These are phyloP conservation scores for Rhodotorula sp. DNA, from an alignment of 1,284 basidiomycete genomes.

Conservation along the genomic window DNA sequence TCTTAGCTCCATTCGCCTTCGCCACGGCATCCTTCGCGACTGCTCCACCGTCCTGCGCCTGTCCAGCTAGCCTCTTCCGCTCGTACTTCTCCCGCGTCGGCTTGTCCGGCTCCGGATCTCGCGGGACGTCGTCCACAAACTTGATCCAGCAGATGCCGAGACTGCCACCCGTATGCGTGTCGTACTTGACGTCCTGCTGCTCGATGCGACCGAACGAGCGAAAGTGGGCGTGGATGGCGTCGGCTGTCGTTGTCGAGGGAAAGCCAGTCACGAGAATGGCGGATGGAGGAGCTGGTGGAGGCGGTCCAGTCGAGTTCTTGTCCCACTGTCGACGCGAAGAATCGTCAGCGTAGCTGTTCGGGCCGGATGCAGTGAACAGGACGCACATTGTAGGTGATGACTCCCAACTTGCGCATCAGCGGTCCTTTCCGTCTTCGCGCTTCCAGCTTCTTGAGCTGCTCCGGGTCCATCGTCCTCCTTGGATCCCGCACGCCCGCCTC, in stretches of 20 bases:
- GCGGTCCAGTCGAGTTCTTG: constrained; percentile 65
- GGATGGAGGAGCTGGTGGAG: constrained; percentile 63
- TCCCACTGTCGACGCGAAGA: constrained; percentile 61
- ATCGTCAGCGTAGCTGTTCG: background rate
- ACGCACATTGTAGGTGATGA: constrained; percentile 23
- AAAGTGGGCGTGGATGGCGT: constrained; percentile 68
- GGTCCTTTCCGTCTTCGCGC: background rate
- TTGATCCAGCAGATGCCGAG: constrained; percentile 79
- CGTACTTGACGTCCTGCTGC: constrained; percentile 74
- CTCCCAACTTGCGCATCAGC: background rate
- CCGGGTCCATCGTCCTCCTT: constrained; percentile 1
- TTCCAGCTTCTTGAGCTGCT: background rate
- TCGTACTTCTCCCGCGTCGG: constrained; percentile 26
- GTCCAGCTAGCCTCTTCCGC: constrained; percentile 32
- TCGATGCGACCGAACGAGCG: constrained; percentile 64
- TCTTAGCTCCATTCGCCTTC: constrained; percentile 50
- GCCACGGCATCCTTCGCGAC: constrained; percentile 48
- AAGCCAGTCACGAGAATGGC: constrained; percentile 72
- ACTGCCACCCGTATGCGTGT: constrained; percentile 72
- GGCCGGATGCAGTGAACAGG: background rate
- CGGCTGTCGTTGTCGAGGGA: constrained; percentile 66
- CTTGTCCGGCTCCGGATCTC: constrained; percentile 18
- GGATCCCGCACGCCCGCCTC: constrained; percentile 17
- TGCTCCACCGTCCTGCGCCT: constrained; percentile 46
- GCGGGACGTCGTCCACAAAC: constrained; percentile 54